Conservation (phyloP, 495 filamentous ascomycete species). For the Penicillium soppii region DNA sequence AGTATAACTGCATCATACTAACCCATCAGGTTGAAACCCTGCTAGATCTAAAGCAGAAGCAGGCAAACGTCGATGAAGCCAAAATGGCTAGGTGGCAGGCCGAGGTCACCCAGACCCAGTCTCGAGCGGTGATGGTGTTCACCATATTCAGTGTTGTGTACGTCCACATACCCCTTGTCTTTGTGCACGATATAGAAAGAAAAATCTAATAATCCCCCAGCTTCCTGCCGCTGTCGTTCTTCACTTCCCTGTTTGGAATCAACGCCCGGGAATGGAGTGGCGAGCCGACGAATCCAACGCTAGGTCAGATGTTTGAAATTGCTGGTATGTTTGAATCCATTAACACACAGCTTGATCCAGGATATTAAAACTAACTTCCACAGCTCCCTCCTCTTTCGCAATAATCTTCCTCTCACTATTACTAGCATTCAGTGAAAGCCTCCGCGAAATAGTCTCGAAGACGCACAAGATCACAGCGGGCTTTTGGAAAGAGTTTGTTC, state of each 20-base stretch:
- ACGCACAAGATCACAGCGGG: conserved; percentile 26
- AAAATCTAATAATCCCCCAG: conserved; percentile 15
- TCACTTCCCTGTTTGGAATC: conserved; percentile 66
- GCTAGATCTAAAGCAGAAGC: conserved; percentile 66
- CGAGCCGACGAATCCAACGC: conserved; percentile 23
- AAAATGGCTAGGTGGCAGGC: conserved; percentile 63
- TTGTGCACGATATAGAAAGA: conserved; percentile 43
- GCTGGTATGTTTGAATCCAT: conserved; percentile 30
- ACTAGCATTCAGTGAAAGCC: conserved; percentile 41
- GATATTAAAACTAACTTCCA: conserved; percentile 8
- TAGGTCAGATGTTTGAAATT: conserved; percentile 36
- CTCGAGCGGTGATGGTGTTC: conserved; percentile 66
- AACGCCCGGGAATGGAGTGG: conserved; percentile 65
- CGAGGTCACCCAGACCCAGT: conserved; percentile 62
- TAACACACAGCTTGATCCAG: too few relatives aligned
- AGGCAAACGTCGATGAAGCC: conserved; percentile 67
- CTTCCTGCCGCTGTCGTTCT: conserved; percentile 65
- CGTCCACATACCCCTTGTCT: conserved; percentile 29
- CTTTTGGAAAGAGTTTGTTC: conserved; percentile 25
- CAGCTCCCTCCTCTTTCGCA: conserved; percentile 38
- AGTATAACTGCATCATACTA: not conserved
- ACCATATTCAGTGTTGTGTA: conserved; percentile 68
- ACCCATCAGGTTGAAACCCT: conserved; percentile 58
- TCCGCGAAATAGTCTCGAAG: conserved; percentile 31
- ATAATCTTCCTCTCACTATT: conserved; percentile 44